These are phyloP conservation scores for Phragmites australis DNA, from an alignment of 176 grass and related monocot genomes.

Conservation along the genomic window DNA sequence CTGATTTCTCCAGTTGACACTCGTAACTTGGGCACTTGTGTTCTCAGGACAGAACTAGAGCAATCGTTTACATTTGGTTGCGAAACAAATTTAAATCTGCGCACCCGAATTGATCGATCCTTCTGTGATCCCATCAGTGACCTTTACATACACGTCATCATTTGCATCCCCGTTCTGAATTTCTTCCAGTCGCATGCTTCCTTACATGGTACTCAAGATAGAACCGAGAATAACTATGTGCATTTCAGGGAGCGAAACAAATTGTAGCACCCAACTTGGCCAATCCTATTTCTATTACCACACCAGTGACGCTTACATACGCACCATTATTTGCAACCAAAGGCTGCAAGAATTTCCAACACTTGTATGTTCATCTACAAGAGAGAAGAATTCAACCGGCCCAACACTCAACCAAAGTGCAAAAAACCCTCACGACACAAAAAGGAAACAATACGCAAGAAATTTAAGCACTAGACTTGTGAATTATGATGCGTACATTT, in stretches of 20 bases:
- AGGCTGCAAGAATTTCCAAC: slow-evolving; percentile 21
- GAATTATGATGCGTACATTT: slow-evolving; percentile 39
- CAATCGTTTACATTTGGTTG: slow-evolving; percentile 15
- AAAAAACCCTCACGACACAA: slow-evolving; percentile 20
- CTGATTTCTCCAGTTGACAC: background rate
- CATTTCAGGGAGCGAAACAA: background rate
- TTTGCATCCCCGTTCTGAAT: slow-evolving; percentile 3
- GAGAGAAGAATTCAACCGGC: background rate
- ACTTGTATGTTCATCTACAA: slow-evolving; percentile 12
- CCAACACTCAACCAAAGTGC: slow-evolving; percentile 21
- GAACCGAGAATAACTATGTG: background rate
- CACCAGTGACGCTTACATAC: slow-evolving; percentile 10
- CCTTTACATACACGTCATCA: slow-evolving; percentile 29
- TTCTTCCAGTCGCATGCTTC: background rate
- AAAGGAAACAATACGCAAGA: background rate
- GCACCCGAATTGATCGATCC: background rate
- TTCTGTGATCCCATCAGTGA: slow-evolving; percentile 14
- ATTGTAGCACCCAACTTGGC: slow-evolving; percentile 1
- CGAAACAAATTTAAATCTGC: slow-evolving; percentile 29
- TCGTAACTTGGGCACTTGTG: background rate
- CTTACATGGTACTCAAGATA: background rate
- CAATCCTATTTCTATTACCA: slow-evolving; percentile 6
- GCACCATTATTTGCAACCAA: slow-evolving; percentile 14
- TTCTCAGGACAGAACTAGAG: background rate
- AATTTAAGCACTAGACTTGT: slow-evolving; percentile 4